Evolutionary conservation across 345 rosid genomes (phyloP), one percentile per base, ranked within the genome.

Genomic region (Sisymbrium irio): DNA sequence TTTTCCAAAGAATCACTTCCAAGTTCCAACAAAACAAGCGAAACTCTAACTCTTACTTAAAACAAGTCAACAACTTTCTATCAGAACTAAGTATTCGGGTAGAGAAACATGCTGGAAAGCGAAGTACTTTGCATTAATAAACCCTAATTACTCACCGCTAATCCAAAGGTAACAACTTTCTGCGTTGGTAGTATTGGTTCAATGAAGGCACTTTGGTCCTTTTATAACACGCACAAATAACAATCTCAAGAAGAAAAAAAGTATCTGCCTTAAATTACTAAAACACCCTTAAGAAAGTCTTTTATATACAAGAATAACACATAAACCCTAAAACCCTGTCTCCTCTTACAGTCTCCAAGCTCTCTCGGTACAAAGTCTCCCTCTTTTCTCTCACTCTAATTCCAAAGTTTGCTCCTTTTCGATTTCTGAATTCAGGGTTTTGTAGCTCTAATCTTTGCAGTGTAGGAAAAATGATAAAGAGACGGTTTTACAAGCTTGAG

Each of bases 401-500:
- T 17, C 15, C 13, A 17, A 67, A 60, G 45, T 22, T 74, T 57
- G 17, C 14, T 65, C 51, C 67, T 66, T 59, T 1, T 20, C 3
- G 5, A 6, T 9, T 75, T 75, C 36, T 15, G 1, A 17, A 7
- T 41, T 35, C 3, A 2, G 39, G 46, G 14, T n/a, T 59, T 49
- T 53, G 17, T 4, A 5, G 63, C 13, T 37, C 44, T 47, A 2
- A 5, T 45, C 42, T 65, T 54, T 44, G 60, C 46, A 28, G 59
- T 44, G 3, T 7, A 14, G 68, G 35, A 9, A 51, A 79, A 19
- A 93, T 91, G 98, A 89, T 91, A 69, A 93, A 91, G 89, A 86
- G 98, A 77, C 61, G 89, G 61, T 91, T 85, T 75, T 93, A 83
- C 74, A 91, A 75, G 81, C 78, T 77, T 62, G 98, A 93, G 49